A percentile compares a stretch with the other conserved stretches of the same genome.
phyloP scores from a whole-genome alignment of 176 grass and related monocot genomes.

The Phoenix roebelenii region DNA sequence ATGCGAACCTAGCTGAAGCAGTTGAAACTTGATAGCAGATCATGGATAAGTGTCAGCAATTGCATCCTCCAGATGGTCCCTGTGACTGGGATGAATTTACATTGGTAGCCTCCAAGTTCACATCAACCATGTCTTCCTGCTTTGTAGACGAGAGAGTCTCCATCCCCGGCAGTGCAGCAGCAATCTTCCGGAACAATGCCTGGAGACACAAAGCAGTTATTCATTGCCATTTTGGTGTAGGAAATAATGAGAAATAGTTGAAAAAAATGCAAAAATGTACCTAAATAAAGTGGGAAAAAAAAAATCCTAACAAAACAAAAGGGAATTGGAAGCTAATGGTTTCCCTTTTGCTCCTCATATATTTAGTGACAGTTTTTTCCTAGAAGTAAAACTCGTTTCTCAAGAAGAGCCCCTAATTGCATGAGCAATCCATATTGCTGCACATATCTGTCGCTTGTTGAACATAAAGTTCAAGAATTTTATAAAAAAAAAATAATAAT shows the following conservation, averaged over 20 bases:
- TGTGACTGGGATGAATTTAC: slow-evolving; percentile 72
- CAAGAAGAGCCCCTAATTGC: no score
- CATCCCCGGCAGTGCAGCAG: slow-evolving; percentile 92
- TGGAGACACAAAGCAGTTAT: slow-evolving; percentile 20
- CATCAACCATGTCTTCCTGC: slow-evolving; percentile 95
- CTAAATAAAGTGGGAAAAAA: background rate
- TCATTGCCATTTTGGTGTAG: background rate
- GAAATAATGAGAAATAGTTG: background rate
- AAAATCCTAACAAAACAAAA: background rate
- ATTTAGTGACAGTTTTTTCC: no score
- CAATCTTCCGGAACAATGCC: slow-evolving; percentile 95
- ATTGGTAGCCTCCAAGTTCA: slow-evolving; percentile 70
- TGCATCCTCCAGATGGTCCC: slow-evolving; percentile 70
- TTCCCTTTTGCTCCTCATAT: no score
- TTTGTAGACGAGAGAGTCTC: slow-evolving; percentile 85
- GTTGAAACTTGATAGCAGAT: no score
- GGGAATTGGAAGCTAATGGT: no score
- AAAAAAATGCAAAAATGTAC: background rate
- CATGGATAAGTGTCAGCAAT: slow-evolving; percentile 43
- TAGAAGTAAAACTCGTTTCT: no score
- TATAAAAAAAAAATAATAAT: no score
- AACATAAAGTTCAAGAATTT: no score
- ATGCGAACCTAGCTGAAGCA: no score
- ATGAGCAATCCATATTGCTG: no score
- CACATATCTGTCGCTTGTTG: no score